phyloP scores from a whole-genome alignment of 768 basidiomycete species.

The Lactarius hengduanensis region DNA sequence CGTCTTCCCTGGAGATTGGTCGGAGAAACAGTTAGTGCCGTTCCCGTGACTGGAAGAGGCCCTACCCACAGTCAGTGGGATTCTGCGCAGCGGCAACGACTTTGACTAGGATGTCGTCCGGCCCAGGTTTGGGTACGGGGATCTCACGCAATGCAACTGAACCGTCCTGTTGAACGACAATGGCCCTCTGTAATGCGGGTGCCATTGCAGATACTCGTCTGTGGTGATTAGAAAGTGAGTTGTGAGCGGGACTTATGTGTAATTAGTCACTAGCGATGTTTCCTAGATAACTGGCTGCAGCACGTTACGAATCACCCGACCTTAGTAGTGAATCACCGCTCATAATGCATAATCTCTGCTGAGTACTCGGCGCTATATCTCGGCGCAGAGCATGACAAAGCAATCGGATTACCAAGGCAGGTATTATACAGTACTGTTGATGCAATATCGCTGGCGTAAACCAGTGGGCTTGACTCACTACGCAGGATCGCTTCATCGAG shows the following conservation, averaged over 20 bases:
- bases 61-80: slow-evolving; percentile 32
- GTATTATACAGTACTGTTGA: neutral
- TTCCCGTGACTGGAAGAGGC: slow-evolving; percentile 1
- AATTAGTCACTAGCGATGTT: neutral
- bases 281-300: neutral
- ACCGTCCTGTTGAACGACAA: slow-evolving; percentile 13
- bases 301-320: neutral
- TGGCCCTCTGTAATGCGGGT: slow-evolving; percentile 12
- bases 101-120: slow-evolving; percentile 23
- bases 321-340: neutral
- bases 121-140: slow-evolving; percentile 21
- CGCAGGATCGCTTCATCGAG: neutral
- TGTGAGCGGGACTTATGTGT: neutral
- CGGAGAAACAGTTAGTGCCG: neutral
- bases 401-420: neutral
- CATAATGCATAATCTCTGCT: neutral
- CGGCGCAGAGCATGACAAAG: neutral
- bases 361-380: neutral
- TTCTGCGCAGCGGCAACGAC: slow-evolving; percentile 38
- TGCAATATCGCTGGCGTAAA: neutral
- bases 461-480: neutral
- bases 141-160: slow-evolving; percentile 17
- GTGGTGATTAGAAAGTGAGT: neutral
- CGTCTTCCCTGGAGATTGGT: slow-evolving; percentile 9
- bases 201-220: slow-evolving; percentile 6